Conservation (phyloP, 768 basidiomycete genomes). For the Boletus fagicola region DNA sequence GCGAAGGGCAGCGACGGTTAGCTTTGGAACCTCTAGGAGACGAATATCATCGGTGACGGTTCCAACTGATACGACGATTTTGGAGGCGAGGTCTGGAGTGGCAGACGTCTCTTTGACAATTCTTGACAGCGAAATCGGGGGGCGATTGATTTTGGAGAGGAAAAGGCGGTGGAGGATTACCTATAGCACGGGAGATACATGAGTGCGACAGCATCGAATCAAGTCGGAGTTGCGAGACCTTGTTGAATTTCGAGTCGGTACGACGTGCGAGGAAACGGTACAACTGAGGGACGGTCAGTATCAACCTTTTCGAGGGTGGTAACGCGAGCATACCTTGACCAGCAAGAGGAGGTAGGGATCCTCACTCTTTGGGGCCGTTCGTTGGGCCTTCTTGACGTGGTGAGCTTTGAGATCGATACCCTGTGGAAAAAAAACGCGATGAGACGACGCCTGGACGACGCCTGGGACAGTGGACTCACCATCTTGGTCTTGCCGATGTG, state of each 20-base stretch:
- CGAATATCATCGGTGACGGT: conserved; percentile 96
- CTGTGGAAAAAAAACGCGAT: conserved; percentile 38
- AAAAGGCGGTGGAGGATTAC: conserved; percentile 95
- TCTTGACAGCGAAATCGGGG: conserved; percentile 92
- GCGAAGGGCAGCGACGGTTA: conserved; percentile 90
- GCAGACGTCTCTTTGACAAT: conserved; percentile 79
- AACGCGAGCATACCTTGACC: conserved; percentile 72
- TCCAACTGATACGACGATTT: conserved; percentile 87
- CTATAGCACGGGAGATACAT: conserved; percentile 38
- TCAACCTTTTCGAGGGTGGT: conserved; percentile 2
- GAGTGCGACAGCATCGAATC: conserved; percentile 11
- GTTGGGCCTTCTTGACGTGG: conserved; percentile 98
- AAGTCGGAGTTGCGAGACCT: conserved; percentile 46
- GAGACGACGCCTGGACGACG: conserved; percentile 23
- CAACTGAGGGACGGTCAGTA: conserved; percentile 51
- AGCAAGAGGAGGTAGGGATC: conserved; percentile 98
- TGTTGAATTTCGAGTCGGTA: conserved; percentile 95
- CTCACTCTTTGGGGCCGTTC: conserved; percentile 96
- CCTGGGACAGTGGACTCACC: conserved; percentile 61
- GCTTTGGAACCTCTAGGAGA: conserved; percentile 79
- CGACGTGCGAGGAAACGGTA: conserved; percentile 99
- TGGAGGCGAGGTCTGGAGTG: conserved; percentile 64
- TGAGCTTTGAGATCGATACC: conserved; percentile 95
- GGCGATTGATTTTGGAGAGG: conserved; percentile 96
- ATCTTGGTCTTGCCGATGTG: conserved; percentile 68